phyloP scores from a whole-genome alignment of 208 protist species.

The Balamuthia mandrillaris region DNA sequence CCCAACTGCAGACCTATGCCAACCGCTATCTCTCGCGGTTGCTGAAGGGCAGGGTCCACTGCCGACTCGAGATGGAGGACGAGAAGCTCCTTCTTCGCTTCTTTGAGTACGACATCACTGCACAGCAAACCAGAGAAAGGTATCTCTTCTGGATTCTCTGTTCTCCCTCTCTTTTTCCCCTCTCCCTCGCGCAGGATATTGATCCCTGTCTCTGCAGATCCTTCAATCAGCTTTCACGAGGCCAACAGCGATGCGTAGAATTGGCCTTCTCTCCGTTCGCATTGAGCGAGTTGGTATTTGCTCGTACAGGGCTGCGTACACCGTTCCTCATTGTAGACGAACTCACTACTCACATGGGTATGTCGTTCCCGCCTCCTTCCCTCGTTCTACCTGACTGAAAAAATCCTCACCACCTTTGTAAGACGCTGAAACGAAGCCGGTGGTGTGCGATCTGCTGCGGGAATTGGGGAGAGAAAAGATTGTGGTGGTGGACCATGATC shows the following conservation, averaged over 20 bases:
- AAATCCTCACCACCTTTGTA: too few relatives aligned
- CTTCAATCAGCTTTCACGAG: slow-evolving; percentile 41
- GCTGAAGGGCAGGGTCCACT: slow-evolving; percentile 43
- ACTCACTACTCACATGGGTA: slow-evolving; percentile 51
- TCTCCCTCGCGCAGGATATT: too few relatives aligned
- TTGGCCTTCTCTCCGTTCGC: slow-evolving; percentile 49
- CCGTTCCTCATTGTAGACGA: slow-evolving; percentile 43
- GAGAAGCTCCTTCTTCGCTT: slow-evolving; percentile 45
- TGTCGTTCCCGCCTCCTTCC: too few relatives aligned
- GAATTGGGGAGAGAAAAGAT: slow-evolving; percentile 39
- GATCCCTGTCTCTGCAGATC: too few relatives aligned
- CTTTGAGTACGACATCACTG: slow-evolving; percentile 43
- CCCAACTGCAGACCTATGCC: slow-evolving; percentile 47
- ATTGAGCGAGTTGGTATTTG: slow-evolving; percentile 47
- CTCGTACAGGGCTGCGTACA: slow-evolving; percentile 25
- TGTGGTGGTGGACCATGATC: slow-evolving; percentile 51
- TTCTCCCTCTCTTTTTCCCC: too few relatives aligned
- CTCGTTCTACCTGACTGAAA: too few relatives aligned
- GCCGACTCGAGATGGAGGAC: slow-evolving; percentile 9
- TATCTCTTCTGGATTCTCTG: background rate
- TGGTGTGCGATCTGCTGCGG: slow-evolving; percentile 38
- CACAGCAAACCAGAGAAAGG: background rate
- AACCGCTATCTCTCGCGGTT: slow-evolving; percentile 39
- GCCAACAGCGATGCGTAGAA: slow-evolving; percentile 49
- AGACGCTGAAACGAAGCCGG: slow-evolving; percentile 21